These are phyloP conservation scores for Aureobasidium sp. DNA, from an alignment of 2,329 filamentous ascomycete genomes.

Conservation along the genomic window DNA sequence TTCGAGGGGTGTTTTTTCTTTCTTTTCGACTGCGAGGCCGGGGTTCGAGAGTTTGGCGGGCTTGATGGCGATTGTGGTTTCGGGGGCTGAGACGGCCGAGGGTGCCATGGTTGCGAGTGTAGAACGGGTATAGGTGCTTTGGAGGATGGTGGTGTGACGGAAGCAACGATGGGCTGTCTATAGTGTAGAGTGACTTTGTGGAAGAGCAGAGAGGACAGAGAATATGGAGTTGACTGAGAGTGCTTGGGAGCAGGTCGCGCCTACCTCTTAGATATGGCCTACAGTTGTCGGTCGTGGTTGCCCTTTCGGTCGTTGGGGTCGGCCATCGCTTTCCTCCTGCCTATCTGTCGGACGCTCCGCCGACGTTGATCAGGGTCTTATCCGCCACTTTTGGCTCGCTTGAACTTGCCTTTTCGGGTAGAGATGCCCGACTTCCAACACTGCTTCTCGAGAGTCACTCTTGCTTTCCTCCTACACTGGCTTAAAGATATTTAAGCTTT, in stretches of 20 bases:
- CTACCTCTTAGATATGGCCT: constrained; percentile 7
- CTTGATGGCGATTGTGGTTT: background rate
- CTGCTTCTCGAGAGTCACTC: background rate
- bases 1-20: constrained; percentile 27
- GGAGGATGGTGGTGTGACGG: too few species aligned
- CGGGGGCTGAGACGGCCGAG: constrained; percentile 7
- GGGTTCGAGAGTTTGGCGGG: constrained; percentile 17
- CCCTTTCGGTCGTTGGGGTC: background rate
- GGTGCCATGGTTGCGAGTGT: constrained; percentile 12
- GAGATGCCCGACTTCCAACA: background rate
- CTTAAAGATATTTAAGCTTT: background rate
- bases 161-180: background rate
- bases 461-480: background rate
- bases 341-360: background rate
- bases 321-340: constrained; percentile 3
- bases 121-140: too few species aligned
- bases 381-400: background rate
- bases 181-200: background rate
- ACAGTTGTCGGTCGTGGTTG: background rate
- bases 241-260: too few species aligned
- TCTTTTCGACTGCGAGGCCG: constrained; percentile 16
- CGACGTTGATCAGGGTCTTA: background rate
- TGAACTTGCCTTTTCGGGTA: background rate
- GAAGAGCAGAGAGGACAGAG: background rate
- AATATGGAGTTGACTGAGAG: too few species aligned